phyloP scores from a whole-genome alignment of 2,329 filamentous ascomycete species.

The Thelonectria blattea region DNA sequence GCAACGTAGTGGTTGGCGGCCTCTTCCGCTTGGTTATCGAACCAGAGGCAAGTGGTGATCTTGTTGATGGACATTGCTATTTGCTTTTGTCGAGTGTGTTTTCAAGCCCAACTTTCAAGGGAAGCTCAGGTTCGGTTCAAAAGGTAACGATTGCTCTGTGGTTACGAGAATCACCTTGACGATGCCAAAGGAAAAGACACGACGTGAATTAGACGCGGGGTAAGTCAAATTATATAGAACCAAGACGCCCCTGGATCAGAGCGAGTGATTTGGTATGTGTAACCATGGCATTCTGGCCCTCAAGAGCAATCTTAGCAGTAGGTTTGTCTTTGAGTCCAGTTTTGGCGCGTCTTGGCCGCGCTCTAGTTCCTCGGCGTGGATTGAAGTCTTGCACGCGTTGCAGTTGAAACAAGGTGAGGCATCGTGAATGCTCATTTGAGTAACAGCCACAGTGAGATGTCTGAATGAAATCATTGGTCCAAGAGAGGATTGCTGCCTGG shows the following conservation, averaged over 20 bases:
- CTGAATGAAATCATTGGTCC: neutral
- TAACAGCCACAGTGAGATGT: constrained; percentile 1
- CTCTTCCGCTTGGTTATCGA: constrained; percentile 48
- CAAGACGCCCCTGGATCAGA: constrained; percentile 1
- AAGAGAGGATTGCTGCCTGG: neutral
- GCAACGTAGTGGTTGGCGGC: constrained; percentile 50
- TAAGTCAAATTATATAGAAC: neutral
- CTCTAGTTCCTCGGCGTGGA: neutral
- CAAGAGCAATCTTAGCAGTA: neutral
- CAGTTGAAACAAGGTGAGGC: constrained; percentile 6
- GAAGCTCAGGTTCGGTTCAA: neutral
- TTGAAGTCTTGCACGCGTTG: neutral
- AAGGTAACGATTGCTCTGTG: neutral
- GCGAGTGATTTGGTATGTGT: constrained; percentile 4
- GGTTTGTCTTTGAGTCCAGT: neutral
- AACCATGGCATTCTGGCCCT: neutral
- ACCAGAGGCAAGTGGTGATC: constrained; percentile 49
- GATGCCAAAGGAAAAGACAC: neutral
- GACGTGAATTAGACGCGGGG: neutral
- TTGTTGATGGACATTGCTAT: constrained; percentile 30
- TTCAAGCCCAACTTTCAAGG: neutral
- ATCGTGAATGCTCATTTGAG: constrained; percentile 8
- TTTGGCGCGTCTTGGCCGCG: neutral
- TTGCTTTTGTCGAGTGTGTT: neutral
- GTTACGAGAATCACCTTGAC: neutral